These are phyloP conservation scores for Sporothrix brasiliensis DNA, from an alignment of 2,329 filamentous ascomycete species.

Conservation along the genomic window DNA sequence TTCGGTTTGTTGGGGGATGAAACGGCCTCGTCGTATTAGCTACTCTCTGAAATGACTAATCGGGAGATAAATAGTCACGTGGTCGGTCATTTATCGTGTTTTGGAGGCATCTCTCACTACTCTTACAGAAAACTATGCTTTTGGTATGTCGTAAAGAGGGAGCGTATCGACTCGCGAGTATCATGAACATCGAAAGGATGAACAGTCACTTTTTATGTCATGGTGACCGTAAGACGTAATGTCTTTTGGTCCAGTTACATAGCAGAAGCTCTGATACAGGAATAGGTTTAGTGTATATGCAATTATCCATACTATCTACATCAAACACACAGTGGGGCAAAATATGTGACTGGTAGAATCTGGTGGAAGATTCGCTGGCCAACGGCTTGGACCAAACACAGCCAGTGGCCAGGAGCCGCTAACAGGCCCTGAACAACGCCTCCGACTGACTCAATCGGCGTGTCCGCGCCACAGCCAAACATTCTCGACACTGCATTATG, in stretches of 20 bases:
- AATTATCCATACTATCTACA: neutral
- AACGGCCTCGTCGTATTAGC: slow-evolving; percentile 20
- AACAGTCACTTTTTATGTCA: too few relatives aligned
- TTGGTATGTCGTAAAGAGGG: too few relatives aligned
- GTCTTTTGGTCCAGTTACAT: neutral
- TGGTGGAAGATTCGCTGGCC: slow-evolving; percentile 24
- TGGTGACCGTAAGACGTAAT: neutral
- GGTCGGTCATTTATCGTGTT: neutral
- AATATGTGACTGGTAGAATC: slow-evolving; percentile 17
- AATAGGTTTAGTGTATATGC: neutral
- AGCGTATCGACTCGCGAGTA: too few relatives aligned
- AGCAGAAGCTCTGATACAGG: neutral
- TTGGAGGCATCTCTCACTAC: too few relatives aligned
- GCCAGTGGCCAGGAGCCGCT: neutral
- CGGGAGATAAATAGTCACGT: neutral
- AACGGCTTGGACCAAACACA: neutral
- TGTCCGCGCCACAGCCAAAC: slow-evolving; percentile 13
- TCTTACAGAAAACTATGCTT: too few relatives aligned
- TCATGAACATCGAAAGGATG: too few relatives aligned
- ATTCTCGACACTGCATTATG: neutral
- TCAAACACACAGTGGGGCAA: neutral
- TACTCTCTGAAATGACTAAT: slow-evolving; percentile 2
- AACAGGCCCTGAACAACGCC: neutral
- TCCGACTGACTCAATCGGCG: slow-evolving; percentile 27
- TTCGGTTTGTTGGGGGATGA: slow-evolving; percentile 20